Base-by-base conservation (phyloP, 129 eudicot genomes). In the Pseudognaphalium luteoalbum region DNA sequence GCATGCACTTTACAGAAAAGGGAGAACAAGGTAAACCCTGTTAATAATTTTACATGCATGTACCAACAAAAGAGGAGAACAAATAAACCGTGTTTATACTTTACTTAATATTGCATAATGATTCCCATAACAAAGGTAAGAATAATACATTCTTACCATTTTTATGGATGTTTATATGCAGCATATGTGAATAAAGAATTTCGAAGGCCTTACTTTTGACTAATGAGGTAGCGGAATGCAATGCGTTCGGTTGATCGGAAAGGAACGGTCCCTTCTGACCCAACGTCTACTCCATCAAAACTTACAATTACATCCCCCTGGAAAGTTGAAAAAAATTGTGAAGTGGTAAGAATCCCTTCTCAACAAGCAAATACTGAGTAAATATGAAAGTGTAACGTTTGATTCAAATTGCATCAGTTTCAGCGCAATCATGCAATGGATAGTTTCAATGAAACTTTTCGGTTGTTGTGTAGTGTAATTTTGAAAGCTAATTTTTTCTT, bases 251-350 rank as follows among this genome's bases (percentile, higher is more conserved):
- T 85, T 80, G 96, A 81, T 74, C 96, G 91, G 65, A 91, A 94
- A 35, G 97, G 98, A 78, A 91, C 96, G 74, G 98, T 94, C 81
- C 97, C 98, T 89, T 94, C 98, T 73, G 81, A 84, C 59, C 98
- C 98, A 41, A 94, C 90, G 71, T 75, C 88, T 73, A 89, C 83
- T 51, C 87, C 89, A 75, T 93, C 91, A 79, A 93, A 93, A 85
- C 96, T 88, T 44, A 91, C 97, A 69, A 93, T 87, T 59, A 93
- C 97, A 73, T 93, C 98, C 61, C 98, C 98, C 98, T 93, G 90
- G 54, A 74, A 69, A 80, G 68, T 70, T 35, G 66, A 12, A 64
- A 25, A 61, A 60, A 30, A 30, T 30, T 20, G 14, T 34, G 15
- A 47, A 47, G 54, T 12, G 54, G 54, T 47, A 14, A 47, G 16